Conservation (phyloP, 2,329 filamentous ascomycete species). For the Pseudocercospora eumusae region DNA sequence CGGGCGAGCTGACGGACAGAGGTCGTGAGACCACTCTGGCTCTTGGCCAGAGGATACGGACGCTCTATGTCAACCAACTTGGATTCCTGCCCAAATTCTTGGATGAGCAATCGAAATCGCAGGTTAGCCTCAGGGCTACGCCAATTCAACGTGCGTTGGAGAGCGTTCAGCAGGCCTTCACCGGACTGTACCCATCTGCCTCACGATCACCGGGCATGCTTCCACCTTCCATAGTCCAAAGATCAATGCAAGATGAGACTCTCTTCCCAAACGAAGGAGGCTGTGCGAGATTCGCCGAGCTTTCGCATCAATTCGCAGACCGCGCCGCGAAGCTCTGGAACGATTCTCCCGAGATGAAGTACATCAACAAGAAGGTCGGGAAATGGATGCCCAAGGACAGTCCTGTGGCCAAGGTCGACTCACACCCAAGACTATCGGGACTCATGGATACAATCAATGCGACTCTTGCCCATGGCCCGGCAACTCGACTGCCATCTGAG, state of each 20-base stretch:
- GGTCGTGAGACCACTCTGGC: slow-evolving; percentile 53
- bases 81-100: slow-evolving; percentile 51
- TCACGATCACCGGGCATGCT: slow-evolving; percentile 47
- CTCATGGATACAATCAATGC: slow-evolving; percentile 95
- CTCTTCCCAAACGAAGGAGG: slow-evolving; percentile 54
- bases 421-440: slow-evolving; percentile 78
- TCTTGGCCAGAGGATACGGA: slow-evolving; percentile 51
- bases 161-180: slow-evolving; percentile 54
- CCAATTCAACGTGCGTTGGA: slow-evolving; percentile 54
- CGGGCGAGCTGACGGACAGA: slow-evolving; percentile 54
- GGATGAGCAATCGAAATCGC: slow-evolving; percentile 36
- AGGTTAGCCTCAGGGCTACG: slow-evolving; percentile 51
- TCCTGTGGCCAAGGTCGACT: slow-evolving; percentile 75
- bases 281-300: slow-evolving; percentile 51
- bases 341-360: slow-evolving; percentile 74
- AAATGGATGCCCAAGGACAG: slow-evolving; percentile 78
- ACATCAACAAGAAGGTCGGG: slow-evolving; percentile 73
- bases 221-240: slow-evolving; percentile 48
- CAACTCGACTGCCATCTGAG: slow-evolving; percentile 74
- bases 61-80: slow-evolving; percentile 54
- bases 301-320: slow-evolving; percentile 51
- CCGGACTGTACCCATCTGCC: slow-evolving; percentile 50
- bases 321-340: slow-evolving; percentile 53
- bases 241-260: slow-evolving; percentile 51
- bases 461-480: slow-evolving; percentile 78